Evolutionary conservation across 2,329 filamentous ascomycete genomes (phyloP).

Genomic region (Venturia pyrina): DNA sequence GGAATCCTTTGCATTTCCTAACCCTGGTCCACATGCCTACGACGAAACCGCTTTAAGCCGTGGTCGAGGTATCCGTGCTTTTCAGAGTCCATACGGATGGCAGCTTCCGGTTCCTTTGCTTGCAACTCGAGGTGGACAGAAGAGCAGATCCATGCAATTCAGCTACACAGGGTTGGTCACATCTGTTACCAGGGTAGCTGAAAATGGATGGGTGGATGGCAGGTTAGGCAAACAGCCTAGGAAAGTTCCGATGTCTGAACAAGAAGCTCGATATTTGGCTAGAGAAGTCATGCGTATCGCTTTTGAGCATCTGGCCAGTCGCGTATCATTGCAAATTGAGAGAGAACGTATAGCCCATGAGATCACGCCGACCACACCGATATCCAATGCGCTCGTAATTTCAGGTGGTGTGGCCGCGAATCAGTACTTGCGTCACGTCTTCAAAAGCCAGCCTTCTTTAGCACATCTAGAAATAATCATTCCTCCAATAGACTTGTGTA

Average conservation of each 20-base stretch:
- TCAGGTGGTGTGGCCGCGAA: conserved; percentile 90
- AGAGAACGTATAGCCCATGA: not conserved
- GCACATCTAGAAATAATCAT: conserved; percentile 51
- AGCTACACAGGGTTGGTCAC: conserved; percentile 67
- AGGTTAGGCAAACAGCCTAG: conserved; percentile 23
- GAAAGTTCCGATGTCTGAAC: conserved; percentile 35
- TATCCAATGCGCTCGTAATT: conserved; percentile 58
- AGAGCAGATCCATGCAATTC: conserved; percentile 46
- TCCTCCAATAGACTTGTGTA: conserved; percentile 72
- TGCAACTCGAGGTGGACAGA: conserved; percentile 25
- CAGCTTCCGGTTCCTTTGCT: conserved; percentile 7
- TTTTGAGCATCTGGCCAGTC: conserved; percentile 77
- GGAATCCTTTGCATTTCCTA: conserved; percentile 63
- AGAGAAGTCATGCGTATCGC: conserved; percentile 65
- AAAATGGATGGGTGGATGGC: conserved; percentile 24
- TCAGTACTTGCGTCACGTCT: conserved; percentile 60
- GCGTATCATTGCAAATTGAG: conserved; percentile 61
- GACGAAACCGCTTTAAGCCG: not conserved
- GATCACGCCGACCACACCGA: not conserved
- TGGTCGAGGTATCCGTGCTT: not conserved
- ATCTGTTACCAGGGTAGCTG: conserved; percentile 34
- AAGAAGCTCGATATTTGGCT: conserved; percentile 61
- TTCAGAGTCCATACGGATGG: conserved; percentile 10
- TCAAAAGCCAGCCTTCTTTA: conserved; percentile 14
- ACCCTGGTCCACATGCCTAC: not conserved